Conservation (phyloP, 257 asterid species). For the Pogostemon cablin region DNA sequence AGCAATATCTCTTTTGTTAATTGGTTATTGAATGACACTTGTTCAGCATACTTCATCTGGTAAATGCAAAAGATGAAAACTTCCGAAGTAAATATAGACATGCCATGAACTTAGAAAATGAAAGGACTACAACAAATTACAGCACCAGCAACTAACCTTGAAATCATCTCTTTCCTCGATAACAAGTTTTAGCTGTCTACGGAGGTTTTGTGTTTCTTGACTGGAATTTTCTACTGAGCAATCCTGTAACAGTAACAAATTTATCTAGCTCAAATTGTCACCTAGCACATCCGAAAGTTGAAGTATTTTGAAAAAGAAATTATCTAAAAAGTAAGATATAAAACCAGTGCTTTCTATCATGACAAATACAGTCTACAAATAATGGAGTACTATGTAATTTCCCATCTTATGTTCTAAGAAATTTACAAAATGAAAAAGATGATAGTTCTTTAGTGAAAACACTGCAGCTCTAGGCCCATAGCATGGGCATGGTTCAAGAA, state of each 20-base stretch:
- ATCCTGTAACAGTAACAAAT: constrained; percentile 49
- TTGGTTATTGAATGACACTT: constrained; percentile 54
- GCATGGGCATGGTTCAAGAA: neutral
- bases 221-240: constrained; percentile 52
- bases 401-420: constrained; percentile 2
- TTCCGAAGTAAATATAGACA: neutral
- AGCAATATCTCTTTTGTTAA: constrained; percentile 50
- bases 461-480: constrained; percentile 11
- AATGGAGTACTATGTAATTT: neutral
- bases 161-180: constrained; percentile 78
- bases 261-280: constrained; percentile 1
- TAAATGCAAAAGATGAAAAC: constrained; percentile 33
- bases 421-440: constrained; percentile 26
- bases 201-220: constrained; percentile 69
- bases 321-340: neutral
- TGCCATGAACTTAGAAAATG: neutral
- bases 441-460: neutral
- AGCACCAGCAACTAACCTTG: constrained; percentile 54
- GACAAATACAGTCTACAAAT: neutral
- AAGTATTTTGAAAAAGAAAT: constrained; percentile 18
- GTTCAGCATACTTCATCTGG: constrained; percentile 62
- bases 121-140: constrained; percentile 3
- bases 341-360: neutral
- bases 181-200: constrained; percentile 56
- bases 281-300: neutral